Evolutionary conservation across 176 grass and related monocot genomes (phyloP), one percentile per base, ranked within the genome.

Genomic region (Carex littledalei): DNA sequence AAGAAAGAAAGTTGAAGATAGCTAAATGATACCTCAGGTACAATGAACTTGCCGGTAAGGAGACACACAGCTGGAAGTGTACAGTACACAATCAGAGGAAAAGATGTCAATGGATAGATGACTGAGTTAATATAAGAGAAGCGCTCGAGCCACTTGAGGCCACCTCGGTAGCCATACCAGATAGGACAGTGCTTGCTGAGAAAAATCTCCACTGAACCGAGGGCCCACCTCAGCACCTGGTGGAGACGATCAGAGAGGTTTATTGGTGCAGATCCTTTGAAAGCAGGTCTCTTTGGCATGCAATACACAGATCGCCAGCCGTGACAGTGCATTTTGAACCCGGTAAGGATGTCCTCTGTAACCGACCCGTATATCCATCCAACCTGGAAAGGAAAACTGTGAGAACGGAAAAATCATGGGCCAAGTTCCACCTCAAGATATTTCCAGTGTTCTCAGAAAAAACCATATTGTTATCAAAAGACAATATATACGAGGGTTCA

Each of bases 231-330:
- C 56, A 90, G 61, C 49, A 90, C 88, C 86, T 90, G 88, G 62
- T 90, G 81, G 68, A 90, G 85, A 62, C 88, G 88, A 29, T 90
- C 88, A 0, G 88, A 90, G 53, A 90, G 88, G 71, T 90, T 90
- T 54, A 90, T 87, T 1, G 88, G 88, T 85, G 88, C 88, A 26
- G 88, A 89, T 53, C 88, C 88, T 64, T 90, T 90, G 29, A 90
- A 90, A 65, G 88, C 88, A 45, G 88, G 85, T 65, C 88, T 62
- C 71, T 81, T 90, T 21, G 88, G 88, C 37, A 90, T 81, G 78
- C 88, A 90, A 79, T 90, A 90, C 24, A 90, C 88, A 5, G 88
- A 90, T 67, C 88, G 80, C 88, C 88, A 90, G n/a, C 88, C 88
- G 31, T 90, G 88, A 52, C 88, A 87, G 63, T 90, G 88, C 88